A percentile compares a stretch with the other conserved stretches of the same genome.
Evolutionary conservation across 148 eudicot genomes (phyloP).

Genomic region (Chenopodium formosanum): DNA sequence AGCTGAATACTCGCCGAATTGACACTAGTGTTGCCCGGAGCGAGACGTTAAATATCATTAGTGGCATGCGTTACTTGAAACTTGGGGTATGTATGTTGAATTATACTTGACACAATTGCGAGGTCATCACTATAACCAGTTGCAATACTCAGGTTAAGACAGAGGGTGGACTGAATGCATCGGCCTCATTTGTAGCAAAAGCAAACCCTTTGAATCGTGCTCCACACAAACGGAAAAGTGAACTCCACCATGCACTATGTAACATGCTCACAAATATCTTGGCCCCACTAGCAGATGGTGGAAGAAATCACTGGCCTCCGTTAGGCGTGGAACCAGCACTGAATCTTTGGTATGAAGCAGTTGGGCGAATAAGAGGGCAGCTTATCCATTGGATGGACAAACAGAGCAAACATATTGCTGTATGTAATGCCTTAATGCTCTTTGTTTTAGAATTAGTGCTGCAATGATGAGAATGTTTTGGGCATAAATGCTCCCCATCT

Average conservation of each 20-base stretch:
- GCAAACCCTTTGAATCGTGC: conserved; percentile 96
- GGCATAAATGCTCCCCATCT: not conserved
- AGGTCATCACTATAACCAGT: conserved; percentile 24
- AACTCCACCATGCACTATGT: conserved; percentile 94
- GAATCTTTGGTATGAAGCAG: conserved; percentile 97
- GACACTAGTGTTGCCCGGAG: conserved; percentile 89
- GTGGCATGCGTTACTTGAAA: conserved; percentile 96
- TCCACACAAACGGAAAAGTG: conserved; percentile 96
- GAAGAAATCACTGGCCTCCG: conserved; percentile 98
- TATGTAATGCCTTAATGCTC: conserved; percentile 41
- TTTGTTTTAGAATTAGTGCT: conserved; percentile 8
- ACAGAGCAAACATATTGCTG: conserved; percentile 96
- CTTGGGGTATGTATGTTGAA: conserved; percentile 78
- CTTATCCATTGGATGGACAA: conserved; percentile 98
- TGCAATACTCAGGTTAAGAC: conserved; percentile 73
- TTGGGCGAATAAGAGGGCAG: conserved; percentile 83
- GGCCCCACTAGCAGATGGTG: conserved; percentile 97
- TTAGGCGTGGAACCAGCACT: conserved; percentile 93
- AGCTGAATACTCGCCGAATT: conserved; percentile 91
- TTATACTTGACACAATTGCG: conserved; percentile 2
- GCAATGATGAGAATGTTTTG: not conserved
- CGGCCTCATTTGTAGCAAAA: conserved; percentile 97
- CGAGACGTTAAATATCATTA: conserved; percentile 91
- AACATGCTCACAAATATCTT: conserved; percentile 96
- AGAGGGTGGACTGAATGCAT: conserved; percentile 96